A percentile compares a stretch with the other conserved stretches of the same genome.
Conservation (phyloP, 202 grass and related monocot genomes). For the Musa balbisiana region DNA sequence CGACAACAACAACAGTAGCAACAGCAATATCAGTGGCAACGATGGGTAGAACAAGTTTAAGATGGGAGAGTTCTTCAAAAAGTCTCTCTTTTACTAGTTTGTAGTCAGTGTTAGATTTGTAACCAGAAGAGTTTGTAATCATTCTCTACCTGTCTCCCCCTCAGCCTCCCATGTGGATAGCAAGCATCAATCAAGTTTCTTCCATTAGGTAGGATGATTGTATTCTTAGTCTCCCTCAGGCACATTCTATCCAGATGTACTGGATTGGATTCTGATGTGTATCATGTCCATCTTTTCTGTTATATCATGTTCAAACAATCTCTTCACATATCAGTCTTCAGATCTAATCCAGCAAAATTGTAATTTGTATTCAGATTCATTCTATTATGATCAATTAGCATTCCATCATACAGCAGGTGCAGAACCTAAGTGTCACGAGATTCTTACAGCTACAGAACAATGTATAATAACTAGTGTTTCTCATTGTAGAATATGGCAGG, state of each 20-base stretch:
- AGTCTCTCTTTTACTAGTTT: background rate
- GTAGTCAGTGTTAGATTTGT: background rate
- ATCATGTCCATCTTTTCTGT: background rate
- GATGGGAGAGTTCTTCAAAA: background rate
- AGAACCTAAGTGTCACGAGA: background rate
- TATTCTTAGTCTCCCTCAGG: background rate
- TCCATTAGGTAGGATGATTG: no score
- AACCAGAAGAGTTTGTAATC: no score
- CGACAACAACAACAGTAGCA: background rate
- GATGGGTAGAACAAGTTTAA: background rate
- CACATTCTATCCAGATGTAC: background rate
- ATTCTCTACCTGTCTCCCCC: background rate
- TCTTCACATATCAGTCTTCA: background rate
- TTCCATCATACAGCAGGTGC: background rate
- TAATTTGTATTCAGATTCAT: background rate
- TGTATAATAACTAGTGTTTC: background rate
- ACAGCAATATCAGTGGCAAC: slow-evolving; percentile 12
- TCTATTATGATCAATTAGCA: background rate
- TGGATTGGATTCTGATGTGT: background rate
- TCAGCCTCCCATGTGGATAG: no score
- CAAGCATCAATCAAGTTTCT: no score
- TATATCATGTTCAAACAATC: background rate
- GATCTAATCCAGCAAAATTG: background rate
- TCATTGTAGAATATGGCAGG: background rate
- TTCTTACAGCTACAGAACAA: background rate